Percentiles rank a stretch among this genome's conserved stretches.
Evolutionary conservation across 768 basidiomycete species (phyloP).

Genomic region (Mycena epipterygia): DNA sequence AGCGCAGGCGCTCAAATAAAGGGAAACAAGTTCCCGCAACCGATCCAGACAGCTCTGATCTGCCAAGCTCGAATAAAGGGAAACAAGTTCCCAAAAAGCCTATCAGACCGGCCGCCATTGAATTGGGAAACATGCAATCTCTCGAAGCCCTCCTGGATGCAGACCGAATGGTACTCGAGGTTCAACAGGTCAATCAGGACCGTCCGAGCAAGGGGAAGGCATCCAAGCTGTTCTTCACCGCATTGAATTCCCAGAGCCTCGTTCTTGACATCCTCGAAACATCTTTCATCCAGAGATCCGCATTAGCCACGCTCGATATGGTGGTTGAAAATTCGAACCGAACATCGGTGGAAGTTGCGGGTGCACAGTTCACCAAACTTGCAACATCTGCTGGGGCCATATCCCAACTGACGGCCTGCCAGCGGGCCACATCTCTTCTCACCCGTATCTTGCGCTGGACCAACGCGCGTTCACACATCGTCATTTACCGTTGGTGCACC

Average conservation of each 20-base stretch:
- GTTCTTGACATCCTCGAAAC: neutral
- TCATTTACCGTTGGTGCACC: slow-evolving; percentile 6
- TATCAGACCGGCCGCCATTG: too few species aligned
- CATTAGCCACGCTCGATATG: neutral
- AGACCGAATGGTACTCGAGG: neutral
- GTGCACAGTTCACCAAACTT: neutral
- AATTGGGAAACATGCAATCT: too few species aligned
- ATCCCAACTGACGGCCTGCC: neutral
- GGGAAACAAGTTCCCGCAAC: too few species aligned
- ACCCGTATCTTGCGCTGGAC: neutral
- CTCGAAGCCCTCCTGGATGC: neutral
- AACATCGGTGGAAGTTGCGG: neutral
- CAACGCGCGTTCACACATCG: neutral
- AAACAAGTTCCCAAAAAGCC: too few species aligned
- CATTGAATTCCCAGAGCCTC: neutral
- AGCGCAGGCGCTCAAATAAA: too few species aligned
- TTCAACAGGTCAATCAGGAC: neutral
- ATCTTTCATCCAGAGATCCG: neutral
- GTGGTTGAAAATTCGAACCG: neutral
- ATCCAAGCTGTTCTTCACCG: neutral
- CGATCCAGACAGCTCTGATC: too few species aligned
- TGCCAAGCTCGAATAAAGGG: too few species aligned
- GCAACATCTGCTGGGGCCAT: neutral
- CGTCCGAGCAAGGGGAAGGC: neutral
- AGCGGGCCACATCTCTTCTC: neutral